Base-by-base conservation (phyloP, 108 stramenopile genomes). In the Asterionellopsis glacialis region DNA sequence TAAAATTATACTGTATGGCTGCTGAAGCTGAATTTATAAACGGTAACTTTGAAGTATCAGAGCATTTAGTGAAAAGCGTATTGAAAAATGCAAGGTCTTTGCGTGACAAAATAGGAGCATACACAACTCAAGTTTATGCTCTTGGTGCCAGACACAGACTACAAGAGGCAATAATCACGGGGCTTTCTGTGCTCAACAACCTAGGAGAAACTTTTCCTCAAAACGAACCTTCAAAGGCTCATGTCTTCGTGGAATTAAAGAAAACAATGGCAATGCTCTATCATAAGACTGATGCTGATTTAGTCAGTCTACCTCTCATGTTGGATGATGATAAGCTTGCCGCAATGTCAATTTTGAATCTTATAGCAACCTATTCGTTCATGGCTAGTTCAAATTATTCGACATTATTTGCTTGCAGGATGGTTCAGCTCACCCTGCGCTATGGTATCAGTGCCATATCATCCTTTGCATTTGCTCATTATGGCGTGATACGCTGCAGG, bases 341-440 rank as follows among this genome's bases (percentile, higher is more conserved):
- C 0, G 60, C 75, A 19, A 63, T 81, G 62, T 57, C 62, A 42
- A 57, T 75, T 19, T 24, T 81, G 41, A 61, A 67, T 23, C 18
- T 74, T 9, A 33, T 81, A 0, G 60, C 67, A n/a, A 28, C 54
- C 5, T 41, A 50, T 18, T 38, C 55, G 22, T 21, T 52, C 18
- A 23, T 75, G 28, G 13, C 16, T 9, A 44, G 69, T 33, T 75
- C 65, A 23, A 54, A 54, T 9, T 45, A 73, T 3, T 33, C 57
- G 16, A 64, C 68, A n/a, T 49, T 75, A 45, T 50, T 75, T 0
- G 38, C 51, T 11, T 49, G 68, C 21, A 59, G 63, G 45, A 72
- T 75, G 77, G 54, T 82, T 45, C 67, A 75, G 38, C 49, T 82
- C 0, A 72, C 81, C 0, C 13, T 82, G 22, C 38, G 28, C 9